Evolutionary conservation across 202 grass and related monocot species (phyloP).

Genomic region (Panicum hallii): DNA sequence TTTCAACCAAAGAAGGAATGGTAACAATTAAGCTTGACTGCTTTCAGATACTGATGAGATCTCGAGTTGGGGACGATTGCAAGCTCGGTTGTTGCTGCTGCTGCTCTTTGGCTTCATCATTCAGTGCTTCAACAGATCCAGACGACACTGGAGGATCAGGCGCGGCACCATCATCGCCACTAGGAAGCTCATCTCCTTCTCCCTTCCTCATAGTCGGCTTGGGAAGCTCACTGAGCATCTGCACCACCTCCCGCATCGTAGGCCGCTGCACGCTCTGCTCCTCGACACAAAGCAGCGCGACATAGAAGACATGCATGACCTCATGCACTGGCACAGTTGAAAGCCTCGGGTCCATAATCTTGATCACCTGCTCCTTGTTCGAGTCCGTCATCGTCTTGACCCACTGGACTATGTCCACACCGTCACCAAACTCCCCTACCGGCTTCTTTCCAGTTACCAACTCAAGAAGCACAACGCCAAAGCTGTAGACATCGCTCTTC

Average conservation of each 20-base stretch:
- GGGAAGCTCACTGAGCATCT: constrained; percentile 87
- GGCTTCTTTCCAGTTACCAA: constrained; percentile 85
- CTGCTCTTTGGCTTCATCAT: constrained; percentile 52
- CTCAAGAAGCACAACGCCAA: constrained; percentile 92
- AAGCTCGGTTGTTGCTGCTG: constrained; percentile 31
- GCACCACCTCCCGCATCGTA: constrained; percentile 95
- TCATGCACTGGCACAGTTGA: constrained; percentile 72
- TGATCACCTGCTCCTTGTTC: constrained; percentile 77
- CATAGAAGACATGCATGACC: constrained; percentile 87
- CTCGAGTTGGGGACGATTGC: constrained; percentile 37
- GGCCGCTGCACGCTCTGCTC: constrained; percentile 95
- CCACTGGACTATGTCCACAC: constrained; percentile 97
- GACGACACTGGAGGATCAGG: background rate
- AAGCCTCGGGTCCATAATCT: constrained; percentile 83
- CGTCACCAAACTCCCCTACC: constrained; percentile 93
- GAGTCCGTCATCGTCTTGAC: constrained; percentile 71
- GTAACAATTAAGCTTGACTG: background rate
- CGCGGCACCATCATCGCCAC: constrained; percentile 14
- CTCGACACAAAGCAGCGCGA: constrained; percentile 88
- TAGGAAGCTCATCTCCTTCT: constrained; percentile 55
- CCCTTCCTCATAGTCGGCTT: constrained; percentile 40
- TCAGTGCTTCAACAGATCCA: constrained; percentile 33
- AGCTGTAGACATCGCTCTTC: constrained; percentile 98
- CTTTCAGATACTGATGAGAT: constrained; percentile 88
- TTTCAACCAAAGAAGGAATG: background rate